phyloP scores from a whole-genome alignment of 2,329 filamentous ascomycete genomes.

The Trichoderma hamatum region DNA sequence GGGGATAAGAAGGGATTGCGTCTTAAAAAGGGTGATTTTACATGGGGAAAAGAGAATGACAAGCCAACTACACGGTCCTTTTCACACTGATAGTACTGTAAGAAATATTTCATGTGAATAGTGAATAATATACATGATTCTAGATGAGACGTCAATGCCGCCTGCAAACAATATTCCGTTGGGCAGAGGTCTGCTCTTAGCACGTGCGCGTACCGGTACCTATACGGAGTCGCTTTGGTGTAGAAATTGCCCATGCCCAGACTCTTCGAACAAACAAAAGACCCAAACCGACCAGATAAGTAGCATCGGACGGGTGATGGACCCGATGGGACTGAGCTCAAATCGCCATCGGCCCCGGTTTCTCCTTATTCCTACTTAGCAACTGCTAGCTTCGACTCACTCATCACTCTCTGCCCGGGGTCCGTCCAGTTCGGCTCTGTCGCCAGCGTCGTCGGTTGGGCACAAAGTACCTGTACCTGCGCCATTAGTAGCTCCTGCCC shows the following conservation, averaged over 20 bases:
- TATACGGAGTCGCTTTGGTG: neutral
- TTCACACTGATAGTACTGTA: neutral
- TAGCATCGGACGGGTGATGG: neutral
- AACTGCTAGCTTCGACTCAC: neutral
- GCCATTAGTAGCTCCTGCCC: neutral
- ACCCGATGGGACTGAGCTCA: neutral
- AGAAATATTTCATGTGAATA: neutral
- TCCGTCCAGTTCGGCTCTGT: neutral
- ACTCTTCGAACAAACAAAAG: neutral
- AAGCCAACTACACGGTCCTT: neutral
- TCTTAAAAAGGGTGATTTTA: slow-evolving; percentile 4
- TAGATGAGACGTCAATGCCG: neutral
- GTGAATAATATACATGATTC: neutral
- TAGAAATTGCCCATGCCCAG: neutral
- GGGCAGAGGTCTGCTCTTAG: neutral
- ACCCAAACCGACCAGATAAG: neutral
- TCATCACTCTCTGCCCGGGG: neutral
- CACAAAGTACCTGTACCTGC: neutral
- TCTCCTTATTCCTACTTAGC: neutral
- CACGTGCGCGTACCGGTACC: neutral
- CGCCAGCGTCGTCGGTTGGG: neutral
- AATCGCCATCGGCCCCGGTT: neutral
- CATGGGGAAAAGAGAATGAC: neutral
- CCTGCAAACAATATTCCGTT: neutral
- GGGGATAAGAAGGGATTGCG: slow-evolving; percentile 1